A percentile compares a stretch with the other conserved stretches of the same genome.
phyloP scores from a whole-genome alignment of 352 stramenopile species.

The Hyaloperonospora arabidopsidis region DNA sequence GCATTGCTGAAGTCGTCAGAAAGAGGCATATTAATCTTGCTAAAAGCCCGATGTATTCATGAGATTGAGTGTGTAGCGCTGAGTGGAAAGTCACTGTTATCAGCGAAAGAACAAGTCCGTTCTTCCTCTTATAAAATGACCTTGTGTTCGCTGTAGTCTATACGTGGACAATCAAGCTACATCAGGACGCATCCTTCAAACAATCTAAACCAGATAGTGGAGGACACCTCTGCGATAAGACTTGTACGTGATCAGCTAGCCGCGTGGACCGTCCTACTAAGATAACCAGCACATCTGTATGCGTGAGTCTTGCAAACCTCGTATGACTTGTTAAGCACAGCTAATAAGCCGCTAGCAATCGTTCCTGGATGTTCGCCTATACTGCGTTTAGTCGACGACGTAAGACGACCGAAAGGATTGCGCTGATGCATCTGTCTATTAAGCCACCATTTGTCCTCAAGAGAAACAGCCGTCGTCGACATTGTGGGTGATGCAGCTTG shows the following conservation, averaged over 20 bases:
- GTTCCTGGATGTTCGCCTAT: conserved; percentile 25
- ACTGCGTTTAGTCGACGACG: conserved; percentile 34
- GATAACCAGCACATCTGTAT: conserved; percentile 37
- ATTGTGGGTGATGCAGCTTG: no score
- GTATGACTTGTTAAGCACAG: conserved; percentile 22
- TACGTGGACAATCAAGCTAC: conserved; percentile 21
- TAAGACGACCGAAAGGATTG: conserved; percentile 40
- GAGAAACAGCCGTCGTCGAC: not conserved
- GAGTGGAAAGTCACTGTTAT: not conserved
- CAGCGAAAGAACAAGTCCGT: conserved; percentile 35
- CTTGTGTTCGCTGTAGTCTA: conserved; percentile 55
- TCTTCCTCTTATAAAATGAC: conserved; percentile 63
- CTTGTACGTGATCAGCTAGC: conserved; percentile 35
- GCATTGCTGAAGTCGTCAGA: conserved; percentile 25
- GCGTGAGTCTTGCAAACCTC: conserved; percentile 24
- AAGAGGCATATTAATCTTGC: conserved; percentile 16
- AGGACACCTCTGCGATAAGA: conserved; percentile 35
- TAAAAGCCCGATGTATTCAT: conserved; percentile 28
- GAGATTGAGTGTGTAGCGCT: conserved; percentile 23
- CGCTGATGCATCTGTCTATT: conserved; percentile 29
- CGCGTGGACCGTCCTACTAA: conserved; percentile 22
- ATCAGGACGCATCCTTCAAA: conserved; percentile 1
- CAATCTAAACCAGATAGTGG: not conserved
- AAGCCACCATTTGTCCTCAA: conserved; percentile 3
- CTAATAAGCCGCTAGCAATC: conserved; percentile 34